These are phyloP conservation scores for Solanum tarijense DNA, from an alignment of 257 asterid genomes.

Conservation along the genomic window DNA sequence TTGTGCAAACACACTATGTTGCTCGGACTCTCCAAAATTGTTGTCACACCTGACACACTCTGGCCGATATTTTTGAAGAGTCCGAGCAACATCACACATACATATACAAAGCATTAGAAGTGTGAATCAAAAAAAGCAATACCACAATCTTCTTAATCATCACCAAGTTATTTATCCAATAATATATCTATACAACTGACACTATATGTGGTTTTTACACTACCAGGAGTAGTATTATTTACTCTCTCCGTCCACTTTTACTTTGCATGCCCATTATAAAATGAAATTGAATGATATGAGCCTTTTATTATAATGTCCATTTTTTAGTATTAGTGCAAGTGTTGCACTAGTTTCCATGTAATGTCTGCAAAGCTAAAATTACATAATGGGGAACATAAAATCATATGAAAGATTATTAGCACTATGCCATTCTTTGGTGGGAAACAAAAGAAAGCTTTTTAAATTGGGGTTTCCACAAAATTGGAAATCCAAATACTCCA, in stretches of 20 bases:
- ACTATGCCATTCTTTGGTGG: conserved; percentile 4
- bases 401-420: not conserved
- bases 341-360: not conserved
- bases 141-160: not conserved
- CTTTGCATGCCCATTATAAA: not conserved
- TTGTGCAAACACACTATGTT: not conserved
- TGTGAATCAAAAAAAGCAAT: not conserved
- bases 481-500: not conserved
- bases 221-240: not conserved
- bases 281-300: not conserved
- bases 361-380: conserved; percentile 7
- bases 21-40: not conserved
- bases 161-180: not conserved
- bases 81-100: not conserved
- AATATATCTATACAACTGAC: not conserved
- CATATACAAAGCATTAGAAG: not conserved
- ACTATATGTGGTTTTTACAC: not conserved
- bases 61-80: not conserved
- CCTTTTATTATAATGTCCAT: not conserved
- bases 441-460: not conserved
- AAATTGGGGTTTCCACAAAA: not conserved
- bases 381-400: conserved; percentile 14
- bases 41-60: not conserved
- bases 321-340: not conserved
- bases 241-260: not conserved